A percentile compares a stretch with the other conserved stretches of the same genome.
These are phyloP conservation scores for Lolium multiflorum DNA, from an alignment of 176 grass and related monocot species.

Conservation along the genomic window DNA sequence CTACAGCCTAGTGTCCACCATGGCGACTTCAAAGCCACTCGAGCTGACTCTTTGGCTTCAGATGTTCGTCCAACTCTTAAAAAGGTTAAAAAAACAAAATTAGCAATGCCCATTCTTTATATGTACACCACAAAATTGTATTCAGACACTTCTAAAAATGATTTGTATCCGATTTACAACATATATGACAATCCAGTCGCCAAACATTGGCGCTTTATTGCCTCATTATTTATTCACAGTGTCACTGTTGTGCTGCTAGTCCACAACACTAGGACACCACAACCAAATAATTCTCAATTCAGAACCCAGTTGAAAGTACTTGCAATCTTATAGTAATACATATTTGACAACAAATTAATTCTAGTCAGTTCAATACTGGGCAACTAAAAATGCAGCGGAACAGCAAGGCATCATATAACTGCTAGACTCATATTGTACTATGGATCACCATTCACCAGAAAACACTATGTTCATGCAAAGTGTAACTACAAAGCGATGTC, in stretches of 20 bases:
- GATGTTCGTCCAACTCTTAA: conserved; percentile 77
- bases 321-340: neutral
- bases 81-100: conserved; percentile 13
- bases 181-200: neutral
- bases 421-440: neutral
- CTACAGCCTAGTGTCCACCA: conserved; percentile 96
- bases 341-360: neutral
- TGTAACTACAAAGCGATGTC: neutral
- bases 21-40: conserved; percentile 89
- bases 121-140: neutral
- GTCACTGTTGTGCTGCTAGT: too few species aligned
- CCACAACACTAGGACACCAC: neutral
- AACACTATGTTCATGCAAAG: neutral
- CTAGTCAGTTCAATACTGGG: neutral
- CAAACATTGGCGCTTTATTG: neutral
- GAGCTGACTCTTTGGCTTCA: conserved; percentile 90
- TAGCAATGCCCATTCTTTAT: neutral
- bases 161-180: neutral
- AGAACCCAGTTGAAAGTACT: neutral
- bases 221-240: neutral
- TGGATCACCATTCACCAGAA: too few species aligned
- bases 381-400: neutral
- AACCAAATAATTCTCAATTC: neutral
- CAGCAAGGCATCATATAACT: neutral
- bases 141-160: neutral